Evolutionary conservation across 352 stramenopile genomes (phyloP), one percentile per base, ranked within the genome.

Genomic region (Elongisporangium prolatum): DNA sequence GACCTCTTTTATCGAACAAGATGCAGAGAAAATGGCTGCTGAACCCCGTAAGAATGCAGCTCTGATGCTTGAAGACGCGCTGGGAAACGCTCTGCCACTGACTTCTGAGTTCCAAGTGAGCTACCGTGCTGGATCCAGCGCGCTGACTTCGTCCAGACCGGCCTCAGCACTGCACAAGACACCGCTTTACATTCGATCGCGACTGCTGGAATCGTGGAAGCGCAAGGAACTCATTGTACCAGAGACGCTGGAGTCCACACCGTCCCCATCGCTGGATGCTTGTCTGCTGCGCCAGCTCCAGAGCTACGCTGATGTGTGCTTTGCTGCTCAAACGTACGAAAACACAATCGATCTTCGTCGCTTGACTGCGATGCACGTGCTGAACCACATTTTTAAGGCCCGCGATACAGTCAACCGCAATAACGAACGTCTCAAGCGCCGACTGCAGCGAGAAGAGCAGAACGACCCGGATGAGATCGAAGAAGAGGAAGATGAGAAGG

Each of bases 351-450:
- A 57, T 18, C 57, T 93, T 55, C 84, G 84, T 8, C 75, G 71
- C 13, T 25, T 91, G 56, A 79, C 69, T 18, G 80, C 78, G 0
- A 91, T 93, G 84, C 84, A 93, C 60, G 72, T 86, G 50, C 57
- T 91, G 22, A 93, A 93, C 62, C 84, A 93, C 64, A 66, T 93
- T 2, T 25, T 90, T n/a, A 91, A 91, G 57, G 69, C 77, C 9
- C 74, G 84, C 11, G 84, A 93, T 47, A 93, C 80, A 0, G 68
- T 90, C 8, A 65, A 66, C 13, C 66, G 84, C 17, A 89, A 91
- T 67, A 90, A 88, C 50, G 84, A 91, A 53, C 80, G 81, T 1
- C 67, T 93, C 9, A 71, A 76, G 21, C 82, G 76, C 56, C 75
- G 68, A 14, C 64, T 79, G 13, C 60, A 67, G 18, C 55, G 54